Evolutionary conservation across 2,329 filamentous ascomycete species (phyloP), one percentile per base, ranked within the genome.

Genomic region (Aspergillus costaricaensis): DNA sequence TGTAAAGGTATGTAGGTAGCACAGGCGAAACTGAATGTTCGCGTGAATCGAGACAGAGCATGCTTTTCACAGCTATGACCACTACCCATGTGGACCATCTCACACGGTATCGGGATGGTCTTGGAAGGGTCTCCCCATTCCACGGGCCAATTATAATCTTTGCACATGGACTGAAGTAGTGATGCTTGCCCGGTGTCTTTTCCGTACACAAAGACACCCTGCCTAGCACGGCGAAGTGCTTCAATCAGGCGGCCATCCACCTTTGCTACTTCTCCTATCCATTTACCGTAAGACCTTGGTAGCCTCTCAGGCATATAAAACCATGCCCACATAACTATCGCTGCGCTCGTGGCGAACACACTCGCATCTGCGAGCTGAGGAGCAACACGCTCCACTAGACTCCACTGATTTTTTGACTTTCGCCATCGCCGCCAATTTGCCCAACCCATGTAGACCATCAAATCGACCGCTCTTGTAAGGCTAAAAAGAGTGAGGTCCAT

Each of bases 261-360:
- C 48, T 88, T 83, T 3, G 92, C 91, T 3, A 89, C 90, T 21
- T 88, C 87, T 43, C 84, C 86, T 67, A 96, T 95, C 91, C 92
- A 96, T 72, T 87, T 88, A 68, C 87, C 88, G 78, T 96, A 96
- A 43, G 88, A 83, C 27, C 79, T 82, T 2, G 92, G 92, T 1
- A 96, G 82, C 19, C 85, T 83, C 38, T 85, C 81, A 0, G 91
- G 91, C 9, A 81, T 74, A 77, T 94, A 96, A 73, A 96, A 88
- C 90, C 91, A 96, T 17, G 91, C 85, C 89, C 91, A 94, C 92
- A 96, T 96, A 66, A 96, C 88, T 39, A 91, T 78, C 21, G 88
- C 89, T 41, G 85, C 87, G 19, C 90, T 92, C 36, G 83, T 74
- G 48, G 89, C 86, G 74, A 96, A 96, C 17, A 93, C 77, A 5